Base-by-base conservation (phyloP, 768 basidiomycete species). In the Paxillus involutus region DNA sequence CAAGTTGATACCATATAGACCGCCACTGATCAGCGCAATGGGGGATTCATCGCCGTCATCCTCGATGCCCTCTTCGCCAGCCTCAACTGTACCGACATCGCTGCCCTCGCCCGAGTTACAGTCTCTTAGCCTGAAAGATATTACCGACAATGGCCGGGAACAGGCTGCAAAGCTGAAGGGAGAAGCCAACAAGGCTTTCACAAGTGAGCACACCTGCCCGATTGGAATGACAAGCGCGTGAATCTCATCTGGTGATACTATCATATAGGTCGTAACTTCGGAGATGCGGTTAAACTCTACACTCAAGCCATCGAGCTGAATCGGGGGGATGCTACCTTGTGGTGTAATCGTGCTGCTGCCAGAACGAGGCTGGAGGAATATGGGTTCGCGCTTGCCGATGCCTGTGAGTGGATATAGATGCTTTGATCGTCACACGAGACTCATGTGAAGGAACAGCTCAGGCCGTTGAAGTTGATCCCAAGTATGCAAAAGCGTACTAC, bases 351-450 rank as follows among this genome's bases (percentile, higher is more conserved):
- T 36, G 94, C 97, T 2, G 91, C 93, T 71, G 82, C 91, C 13
- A 83, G 96, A 47, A 92, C 95, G 72, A 97, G 91, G 74, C 72
- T 98, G 51, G 90, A 99, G 70, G 87, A 99, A 73, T 88, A 89
- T 63, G 97, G 97, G 3, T 94, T 94, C 65, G 97, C 94, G 14
- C 80, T 96, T 26, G 75, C 77, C 29, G 96, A 98, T 75, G 85
- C 93, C 40, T 83, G 94, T 94, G 64, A 68, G 88, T 81, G 37
- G 39, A 49, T 45, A 6, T 40, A 19, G 41, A 45, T 49, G 36
- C 43, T 53, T 39, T 17, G 16, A 26, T 52, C 26, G 53, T 59
- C 49, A 54, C 51, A 39, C 59, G 57, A 65, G 45, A 51, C 39
- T 63, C 40, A 67, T 43, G 47, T 32, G 35, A 2, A 16, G 26